These are phyloP conservation scores for Neoboletus subvelutipes DNA, from an alignment of 768 basidiomycete species.

Conservation along the genomic window DNA sequence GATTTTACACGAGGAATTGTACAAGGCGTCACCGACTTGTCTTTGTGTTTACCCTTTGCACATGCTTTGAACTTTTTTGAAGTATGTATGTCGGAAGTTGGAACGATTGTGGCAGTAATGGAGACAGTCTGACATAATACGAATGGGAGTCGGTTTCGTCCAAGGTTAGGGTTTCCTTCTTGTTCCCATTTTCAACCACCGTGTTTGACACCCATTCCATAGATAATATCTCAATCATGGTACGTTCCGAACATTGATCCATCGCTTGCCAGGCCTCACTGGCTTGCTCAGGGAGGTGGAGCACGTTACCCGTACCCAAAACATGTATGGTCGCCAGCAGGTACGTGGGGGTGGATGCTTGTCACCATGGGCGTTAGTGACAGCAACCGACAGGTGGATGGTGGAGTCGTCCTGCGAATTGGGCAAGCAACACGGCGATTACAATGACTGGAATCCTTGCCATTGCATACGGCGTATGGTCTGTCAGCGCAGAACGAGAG, in stretches of 20 bases:
- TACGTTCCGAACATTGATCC: not conserved
- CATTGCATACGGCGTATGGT: conserved; percentile 67
- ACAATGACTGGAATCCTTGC: conserved; percentile 66
- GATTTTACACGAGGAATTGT: not conserved
- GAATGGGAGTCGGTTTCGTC: not conserved
- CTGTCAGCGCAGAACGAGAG: conserved; percentile 75
- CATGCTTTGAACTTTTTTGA: too few species aligned
- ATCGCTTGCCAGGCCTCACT: not conserved
- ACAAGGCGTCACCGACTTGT: not conserved
- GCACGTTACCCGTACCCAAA: conserved; percentile 91
- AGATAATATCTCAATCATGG: conserved; percentile 13
- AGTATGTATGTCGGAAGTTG: too few species aligned
- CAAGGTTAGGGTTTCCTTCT: conserved; percentile 18
- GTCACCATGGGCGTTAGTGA: not conserved
- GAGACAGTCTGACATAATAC: conserved; percentile 6
- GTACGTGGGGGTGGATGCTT: conserved; percentile 38
- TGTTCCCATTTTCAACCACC: not conserved
- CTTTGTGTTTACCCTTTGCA: not conserved
- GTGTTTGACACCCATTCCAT: not conserved
- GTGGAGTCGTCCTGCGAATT: conserved; percentile 92
- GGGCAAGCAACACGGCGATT: conserved; percentile 83
- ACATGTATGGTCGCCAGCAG: conserved; percentile 92
- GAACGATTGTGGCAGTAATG: too few species aligned
- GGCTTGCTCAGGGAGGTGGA: conserved; percentile 65
- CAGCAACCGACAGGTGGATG: conserved; percentile 68